Evolutionary conservation across 1,139 yeast genomes (phyloP).

Genomic region (Hemisphaericaspora xylanilytica): DNA sequence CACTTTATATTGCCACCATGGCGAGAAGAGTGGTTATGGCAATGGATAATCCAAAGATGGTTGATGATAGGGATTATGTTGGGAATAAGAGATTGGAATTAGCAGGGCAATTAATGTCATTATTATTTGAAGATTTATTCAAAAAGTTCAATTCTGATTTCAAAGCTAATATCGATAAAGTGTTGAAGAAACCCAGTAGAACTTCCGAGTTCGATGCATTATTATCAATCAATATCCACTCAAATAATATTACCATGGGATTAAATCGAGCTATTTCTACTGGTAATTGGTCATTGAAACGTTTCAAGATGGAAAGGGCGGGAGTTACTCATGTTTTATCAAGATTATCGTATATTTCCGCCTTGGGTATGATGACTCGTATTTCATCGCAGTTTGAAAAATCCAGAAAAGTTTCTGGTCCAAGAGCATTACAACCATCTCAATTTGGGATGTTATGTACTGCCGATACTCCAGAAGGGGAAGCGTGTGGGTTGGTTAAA

Average conservation of each 20-base stretch:
- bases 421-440: conserved; percentile 98
- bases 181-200: conserved; percentile 88
- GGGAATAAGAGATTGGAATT: conserved; percentile 96
- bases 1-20: conserved; percentile 93
- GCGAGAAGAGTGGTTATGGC: conserved; percentile 95
- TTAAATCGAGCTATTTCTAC: conserved; percentile 95
- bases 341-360: conserved; percentile 87
- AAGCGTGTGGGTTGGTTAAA: conserved; percentile 98
- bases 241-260: conserved; percentile 91
- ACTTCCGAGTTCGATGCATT: conserved; percentile 95
- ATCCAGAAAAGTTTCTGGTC: conserved; percentile 97
- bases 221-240: conserved; percentile 82
- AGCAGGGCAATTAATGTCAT: conserved; percentile 96
- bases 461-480: conserved; percentile 99
- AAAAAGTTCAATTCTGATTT: conserved; percentile 93
- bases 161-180: conserved; percentile 91
- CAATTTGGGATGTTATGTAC: conserved; percentile 99
- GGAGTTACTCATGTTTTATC: conserved; percentile 97
- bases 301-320: conserved; percentile 99
- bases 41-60: conserved; percentile 90
- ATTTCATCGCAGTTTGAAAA: conserved; percentile 97
- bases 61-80: conserved; percentile 96
- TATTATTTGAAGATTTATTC: conserved; percentile 92
- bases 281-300: conserved; percentile 97
- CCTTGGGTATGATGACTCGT: conserved; percentile 99